Conservation (phyloP, 1,139 yeast genomes). For the Candida sp. region DNA sequence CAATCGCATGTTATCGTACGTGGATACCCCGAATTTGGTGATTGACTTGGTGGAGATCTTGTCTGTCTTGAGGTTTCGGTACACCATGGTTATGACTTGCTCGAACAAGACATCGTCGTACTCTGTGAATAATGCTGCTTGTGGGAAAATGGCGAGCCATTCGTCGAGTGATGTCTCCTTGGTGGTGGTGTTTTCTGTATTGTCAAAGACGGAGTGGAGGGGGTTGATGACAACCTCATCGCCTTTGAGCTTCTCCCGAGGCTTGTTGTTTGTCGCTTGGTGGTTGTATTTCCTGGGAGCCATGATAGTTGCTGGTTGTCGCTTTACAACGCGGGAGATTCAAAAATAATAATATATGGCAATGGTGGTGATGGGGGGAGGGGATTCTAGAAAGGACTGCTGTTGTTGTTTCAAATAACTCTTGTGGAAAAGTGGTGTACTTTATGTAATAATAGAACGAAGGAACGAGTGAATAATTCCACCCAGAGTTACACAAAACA, state of each 20-base stretch:
- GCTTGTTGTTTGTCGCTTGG: background rate
- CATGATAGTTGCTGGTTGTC: background rate
- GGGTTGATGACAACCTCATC: constrained; percentile 18
- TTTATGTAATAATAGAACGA: no score
- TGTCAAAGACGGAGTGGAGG: constrained; percentile 23
- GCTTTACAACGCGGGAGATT: background rate
- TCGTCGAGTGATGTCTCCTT: constrained; percentile 18
- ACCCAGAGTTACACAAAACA: no score
- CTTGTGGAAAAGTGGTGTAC: no score
- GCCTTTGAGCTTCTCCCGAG: background rate
- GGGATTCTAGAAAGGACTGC: no score
- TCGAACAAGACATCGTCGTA: constrained; percentile 57
- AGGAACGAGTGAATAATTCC: no score
- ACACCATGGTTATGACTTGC: constrained; percentile 55
- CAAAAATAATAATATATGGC: no score
- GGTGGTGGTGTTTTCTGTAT: constrained; percentile 9
- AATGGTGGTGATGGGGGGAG: no score
- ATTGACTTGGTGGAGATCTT: constrained; percentile 65
- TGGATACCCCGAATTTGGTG: constrained; percentile 72
- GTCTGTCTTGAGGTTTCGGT: constrained; percentile 46
- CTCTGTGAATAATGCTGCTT: constrained; percentile 61
- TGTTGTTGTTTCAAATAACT: no score
- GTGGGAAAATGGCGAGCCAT: constrained; percentile 48
- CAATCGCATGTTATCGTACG: constrained; percentile 64
- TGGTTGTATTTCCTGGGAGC: background rate